Conservation (phyloP, 2,329 filamentous ascomycete genomes). For the Plenodomus biglobosus region DNA sequence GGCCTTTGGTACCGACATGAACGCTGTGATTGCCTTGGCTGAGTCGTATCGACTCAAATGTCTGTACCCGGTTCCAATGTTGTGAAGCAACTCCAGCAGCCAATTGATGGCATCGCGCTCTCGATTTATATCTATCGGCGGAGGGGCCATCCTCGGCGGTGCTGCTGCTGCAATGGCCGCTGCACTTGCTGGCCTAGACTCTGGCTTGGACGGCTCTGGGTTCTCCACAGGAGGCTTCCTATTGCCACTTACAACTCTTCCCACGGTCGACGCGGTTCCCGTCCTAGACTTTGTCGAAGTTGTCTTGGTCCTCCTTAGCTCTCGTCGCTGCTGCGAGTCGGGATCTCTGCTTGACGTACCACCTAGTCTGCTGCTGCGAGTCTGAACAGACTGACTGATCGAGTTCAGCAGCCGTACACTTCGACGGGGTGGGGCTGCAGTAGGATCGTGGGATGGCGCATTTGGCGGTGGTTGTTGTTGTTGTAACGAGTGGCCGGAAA, state of each 20-base stretch:
- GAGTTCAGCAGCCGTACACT: slow-evolving; percentile 48
- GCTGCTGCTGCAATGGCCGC: slow-evolving; percentile 25
- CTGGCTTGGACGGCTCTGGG: slow-evolving; percentile 71
- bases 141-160: slow-evolving; percentile 38
- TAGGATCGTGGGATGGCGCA: slow-evolving; percentile 35
- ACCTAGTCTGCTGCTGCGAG: slow-evolving; percentile 59
- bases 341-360: slow-evolving; percentile 55
- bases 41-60: slow-evolving; percentile 78
- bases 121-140: slow-evolving; percentile 60
- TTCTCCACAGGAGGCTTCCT: slow-evolving; percentile 70
- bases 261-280: slow-evolving; percentile 70
- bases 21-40: slow-evolving; percentile 72
- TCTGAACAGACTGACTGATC: slow-evolving; percentile 43
- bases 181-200: slow-evolving; percentile 42
- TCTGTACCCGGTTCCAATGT: slow-evolving; percentile 78
- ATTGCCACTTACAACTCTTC: slow-evolving; percentile 87
- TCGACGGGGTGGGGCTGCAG: slow-evolving; percentile 48
- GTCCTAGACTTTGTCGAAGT: slow-evolving; percentile 66
- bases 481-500: slow-evolving; percentile 74
- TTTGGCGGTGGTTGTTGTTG: slow-evolving; percentile 28
- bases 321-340: slow-evolving; percentile 65
- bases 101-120: slow-evolving; percentile 75
- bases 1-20: slow-evolving; percentile 67
- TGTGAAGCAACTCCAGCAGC: slow-evolving; percentile 78
- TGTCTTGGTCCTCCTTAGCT: slow-evolving; percentile 81